phyloP scores from a whole-genome alignment of 2,329 filamentous ascomycete genomes.

The Trichoderma sp. region DNA sequence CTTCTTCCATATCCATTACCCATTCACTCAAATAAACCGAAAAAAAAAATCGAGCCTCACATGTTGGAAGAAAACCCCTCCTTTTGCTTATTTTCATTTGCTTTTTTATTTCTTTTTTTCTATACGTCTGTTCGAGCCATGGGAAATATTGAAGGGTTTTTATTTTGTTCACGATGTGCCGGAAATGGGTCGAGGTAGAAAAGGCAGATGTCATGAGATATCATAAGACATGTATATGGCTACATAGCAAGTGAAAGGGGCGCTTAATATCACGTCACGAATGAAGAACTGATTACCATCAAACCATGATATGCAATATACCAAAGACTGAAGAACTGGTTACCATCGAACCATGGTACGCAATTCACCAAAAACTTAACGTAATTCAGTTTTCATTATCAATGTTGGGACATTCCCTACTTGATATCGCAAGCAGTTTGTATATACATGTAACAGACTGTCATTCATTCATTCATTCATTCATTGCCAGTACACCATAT shows the following conservation, averaged over 20 bases:
- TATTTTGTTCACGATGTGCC: neutral
- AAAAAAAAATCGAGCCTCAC: neutral
- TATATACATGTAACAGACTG: neutral
- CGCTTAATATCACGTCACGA: neutral
- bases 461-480: neutral
- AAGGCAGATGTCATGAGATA: neutral
- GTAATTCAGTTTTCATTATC: neutral
- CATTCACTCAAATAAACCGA: neutral
- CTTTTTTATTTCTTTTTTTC: neutral
- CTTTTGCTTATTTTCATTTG: neutral
- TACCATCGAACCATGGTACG: neutral
- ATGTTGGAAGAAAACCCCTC: neutral
- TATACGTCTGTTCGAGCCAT: neutral
- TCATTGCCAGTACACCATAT: neutral
- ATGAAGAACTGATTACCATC: neutral
- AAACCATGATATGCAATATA: neutral
- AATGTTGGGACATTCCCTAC: neutral
- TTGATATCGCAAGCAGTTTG: neutral
- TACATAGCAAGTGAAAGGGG: neutral
- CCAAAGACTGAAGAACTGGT: neutral
- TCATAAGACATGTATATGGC: neutral
- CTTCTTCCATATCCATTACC: neutral
- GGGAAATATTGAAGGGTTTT: neutral
- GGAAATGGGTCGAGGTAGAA: neutral
- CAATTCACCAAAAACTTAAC: neutral